Evolutionary conservation across 2,329 filamentous ascomycete species (phyloP), one percentile per base, ranked within the genome.

Genomic region (Sporothrix mexicana): DNA sequence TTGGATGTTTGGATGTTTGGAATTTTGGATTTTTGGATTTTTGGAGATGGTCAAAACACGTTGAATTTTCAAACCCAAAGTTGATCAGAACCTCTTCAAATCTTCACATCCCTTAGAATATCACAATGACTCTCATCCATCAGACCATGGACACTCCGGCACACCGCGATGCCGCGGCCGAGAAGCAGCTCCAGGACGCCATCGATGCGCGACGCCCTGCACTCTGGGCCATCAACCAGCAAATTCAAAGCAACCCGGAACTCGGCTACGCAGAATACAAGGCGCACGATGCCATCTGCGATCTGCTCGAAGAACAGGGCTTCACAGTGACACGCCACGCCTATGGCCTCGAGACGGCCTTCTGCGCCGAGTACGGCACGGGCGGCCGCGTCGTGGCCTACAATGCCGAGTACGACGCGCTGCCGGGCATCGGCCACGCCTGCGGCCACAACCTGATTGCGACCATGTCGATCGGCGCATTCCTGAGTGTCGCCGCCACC

Each of bases 321-420:
- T 85, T 84, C 74, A 71, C 75, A 0, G 85, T 88, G 6, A 84
- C 79, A 2, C 82, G 82, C 1, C 82, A 86, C 69, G 83, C 85
- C 0, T 87, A 87, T 75, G 86, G 84, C 0, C 74, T 88, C 0
- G 79, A 82, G 17, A 88, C 87, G 0, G 81, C 85, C 0, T 88
- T 88, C 72, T 83, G 84, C 73, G 85, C 72, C 57, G 69, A 73
- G 23, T 75, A 62, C 67, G 74, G 73, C 3, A 41, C 76, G 73
- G 70, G 72, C 53, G 45, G 73, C 62, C 64, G 70, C 10, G 55
- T 76, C 15, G 30, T 73, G 61, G n/a, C 75, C 72, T 57, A 77
- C 78, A 76, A 75, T 45, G 75, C 74, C 61, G 76, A 77, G 70
- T 77, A 77, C 64, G 76, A 77, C 55, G 76, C 75, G 6, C 77